These are phyloP conservation scores for Dacryopinax primogenitus DNA, from an alignment of 768 basidiomycete species.

Conservation along the genomic window DNA sequence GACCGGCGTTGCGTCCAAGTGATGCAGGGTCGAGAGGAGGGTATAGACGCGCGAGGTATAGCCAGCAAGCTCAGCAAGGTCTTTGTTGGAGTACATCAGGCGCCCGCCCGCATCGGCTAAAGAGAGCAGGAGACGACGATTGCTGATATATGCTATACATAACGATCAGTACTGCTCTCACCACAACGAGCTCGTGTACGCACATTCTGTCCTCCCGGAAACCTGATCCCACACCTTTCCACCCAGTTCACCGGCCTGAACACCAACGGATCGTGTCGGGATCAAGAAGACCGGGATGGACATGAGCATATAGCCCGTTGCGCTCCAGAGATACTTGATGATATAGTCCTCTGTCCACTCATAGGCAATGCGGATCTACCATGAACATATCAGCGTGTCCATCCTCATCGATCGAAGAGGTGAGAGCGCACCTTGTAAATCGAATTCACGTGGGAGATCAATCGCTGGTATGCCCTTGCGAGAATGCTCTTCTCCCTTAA, in stretches of 20 bases:
- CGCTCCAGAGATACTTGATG: slow-evolving; percentile 93
- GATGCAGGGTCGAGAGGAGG: slow-evolving; percentile 72
- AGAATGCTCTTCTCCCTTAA: slow-evolving; percentile 70
- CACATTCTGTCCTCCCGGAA: slow-evolving; percentile 11
- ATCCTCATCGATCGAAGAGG: not conserved
- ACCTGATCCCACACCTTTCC: slow-evolving; percentile 8
- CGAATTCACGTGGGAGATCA: slow-evolving; percentile 81
- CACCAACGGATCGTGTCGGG: slow-evolving; percentile 31
- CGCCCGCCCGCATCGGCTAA: slow-evolving; percentile 94
- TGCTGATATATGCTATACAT: slow-evolving; percentile 73
- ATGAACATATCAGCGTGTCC: not conserved
- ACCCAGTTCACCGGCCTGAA: slow-evolving; percentile 15
- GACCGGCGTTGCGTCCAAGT: slow-evolving; percentile 38
- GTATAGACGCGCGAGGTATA: slow-evolving; percentile 82
- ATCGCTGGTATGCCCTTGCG: slow-evolving; percentile 54
- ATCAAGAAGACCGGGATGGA: slow-evolving; percentile 79
- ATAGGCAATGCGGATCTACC: slow-evolving; percentile 73
- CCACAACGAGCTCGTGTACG: not conserved
- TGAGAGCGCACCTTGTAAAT: slow-evolving; percentile 60
- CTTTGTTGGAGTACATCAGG: slow-evolving; percentile 94
- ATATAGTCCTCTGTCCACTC: slow-evolving; percentile 96
- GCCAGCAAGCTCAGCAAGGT: slow-evolving; percentile 87
- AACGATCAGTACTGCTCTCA: not conserved
- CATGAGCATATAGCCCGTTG: slow-evolving; percentile 81
- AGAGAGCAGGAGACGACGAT: slow-evolving; percentile 76